A percentile compares a stretch with the other conserved stretches of the same genome.
Evolutionary conservation across 441 rosid genomes (phyloP).

Genomic region (Viola pubescens): DNA sequence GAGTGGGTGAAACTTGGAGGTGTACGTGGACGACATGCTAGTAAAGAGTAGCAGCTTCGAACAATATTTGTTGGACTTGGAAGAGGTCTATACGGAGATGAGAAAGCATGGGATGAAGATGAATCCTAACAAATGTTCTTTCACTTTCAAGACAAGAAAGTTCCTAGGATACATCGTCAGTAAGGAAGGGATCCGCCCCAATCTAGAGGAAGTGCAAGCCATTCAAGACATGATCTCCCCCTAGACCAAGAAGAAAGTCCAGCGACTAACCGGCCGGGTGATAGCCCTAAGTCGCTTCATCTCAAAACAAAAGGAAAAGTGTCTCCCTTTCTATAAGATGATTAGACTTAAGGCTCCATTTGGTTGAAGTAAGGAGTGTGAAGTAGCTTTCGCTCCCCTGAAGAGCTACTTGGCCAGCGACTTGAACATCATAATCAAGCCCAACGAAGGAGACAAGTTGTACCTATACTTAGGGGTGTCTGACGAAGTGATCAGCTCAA

Average conservation of each 20-base stretch:
- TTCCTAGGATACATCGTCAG: background rate
- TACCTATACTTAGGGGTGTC: background rate
- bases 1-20: too few relatives aligned
- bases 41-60: background rate
- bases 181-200: background rate
- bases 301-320: accelerated
- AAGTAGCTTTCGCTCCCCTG: background rate
- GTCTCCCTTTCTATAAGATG: background rate
- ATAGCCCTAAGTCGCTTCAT: background rate
- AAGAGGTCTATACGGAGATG: background rate
- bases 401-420: background rate
- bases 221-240: background rate
- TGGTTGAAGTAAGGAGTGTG: background rate
- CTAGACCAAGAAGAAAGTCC: background rate
- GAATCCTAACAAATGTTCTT: background rate
- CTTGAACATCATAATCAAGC: too few relatives aligned
- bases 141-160: background rate
- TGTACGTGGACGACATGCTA: background rate
- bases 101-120: background rate
- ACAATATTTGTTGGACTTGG: background rate
- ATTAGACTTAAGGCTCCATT: background rate
- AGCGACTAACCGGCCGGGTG: background rate
- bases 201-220: background rate
- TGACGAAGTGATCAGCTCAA: background rate
- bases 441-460: background rate